phyloP scores from a whole-genome alignment of 2,329 filamentous ascomycete species.

The Aspergillus jensenii region DNA sequence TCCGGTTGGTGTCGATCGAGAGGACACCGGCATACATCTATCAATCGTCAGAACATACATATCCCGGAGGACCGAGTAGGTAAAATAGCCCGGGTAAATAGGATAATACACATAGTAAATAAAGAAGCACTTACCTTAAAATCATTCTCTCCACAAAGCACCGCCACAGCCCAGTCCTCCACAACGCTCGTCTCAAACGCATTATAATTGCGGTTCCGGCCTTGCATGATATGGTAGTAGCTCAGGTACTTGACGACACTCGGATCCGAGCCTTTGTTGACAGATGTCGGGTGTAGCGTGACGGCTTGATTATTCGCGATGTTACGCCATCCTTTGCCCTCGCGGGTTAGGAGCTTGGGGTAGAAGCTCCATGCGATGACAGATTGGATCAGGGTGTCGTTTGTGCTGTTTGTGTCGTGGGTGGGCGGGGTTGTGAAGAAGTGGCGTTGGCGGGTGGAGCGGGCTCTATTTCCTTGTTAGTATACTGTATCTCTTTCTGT shows the following conservation, averaged over 20 bases:
- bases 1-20: conserved; percentile 80
- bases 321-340: conserved; percentile 85
- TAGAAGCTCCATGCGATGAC: conserved; percentile 96
- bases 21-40: conserved; percentile 85
- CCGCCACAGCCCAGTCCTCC: conserved; percentile 76
- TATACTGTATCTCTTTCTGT: not conserved
- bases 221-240: conserved; percentile 98
- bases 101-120: not conserved
- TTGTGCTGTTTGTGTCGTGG: conserved; percentile 73
- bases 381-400: conserved; percentile 74
- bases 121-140: conserved; percentile 63
- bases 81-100: not conserved
- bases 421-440: conserved; percentile 82
- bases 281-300: conserved; percentile 80
- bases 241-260: conserved; percentile 75
- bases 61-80: not conserved
- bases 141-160: conserved; percentile 85
- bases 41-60: not conserved
- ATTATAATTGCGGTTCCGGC: conserved; percentile 74
- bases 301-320: conserved; percentile 91
- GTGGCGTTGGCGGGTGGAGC: conserved; percentile 66
- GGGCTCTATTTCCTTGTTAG: conserved; percentile 41
- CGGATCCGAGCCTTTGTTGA: conserved; percentile 68
- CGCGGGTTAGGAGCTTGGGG: conserved; percentile 81
- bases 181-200: conserved; percentile 84